Conservation (phyloP, 495 filamentous ascomycete species). For the Penicillium tannophilum region DNA sequence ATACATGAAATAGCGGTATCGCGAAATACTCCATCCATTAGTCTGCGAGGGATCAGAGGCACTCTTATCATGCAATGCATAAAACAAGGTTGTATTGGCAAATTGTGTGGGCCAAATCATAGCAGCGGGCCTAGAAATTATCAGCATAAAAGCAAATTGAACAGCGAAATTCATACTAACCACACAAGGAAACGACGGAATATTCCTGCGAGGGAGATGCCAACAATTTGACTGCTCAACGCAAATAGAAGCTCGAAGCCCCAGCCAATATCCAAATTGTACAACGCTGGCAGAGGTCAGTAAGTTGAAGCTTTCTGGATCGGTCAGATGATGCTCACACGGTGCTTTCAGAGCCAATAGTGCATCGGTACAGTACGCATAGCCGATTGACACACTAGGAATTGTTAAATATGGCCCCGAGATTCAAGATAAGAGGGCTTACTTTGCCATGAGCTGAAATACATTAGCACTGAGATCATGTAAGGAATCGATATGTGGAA, state of each 20-base stretch:
- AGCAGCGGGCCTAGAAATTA: conserved; percentile 29
- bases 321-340: conserved; percentile 40
- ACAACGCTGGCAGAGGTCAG: conserved; percentile 46
- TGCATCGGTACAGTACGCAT: conserved; percentile 30
- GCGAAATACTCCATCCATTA: conserved; percentile 56
- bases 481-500: conserved; percentile 22
- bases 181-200: conserved; percentile 63
- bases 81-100: conserved; percentile 26
- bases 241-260: conserved; percentile 62
- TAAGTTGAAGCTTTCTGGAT: conserved; percentile 46
- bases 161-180: conserved; percentile 7
- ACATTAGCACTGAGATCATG: conserved; percentile 1
- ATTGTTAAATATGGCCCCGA: conserved; percentile 17
- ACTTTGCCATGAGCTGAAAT: conserved; percentile 29
- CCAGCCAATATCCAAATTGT: conserved; percentile 62
- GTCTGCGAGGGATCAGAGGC: conserved; percentile 44
- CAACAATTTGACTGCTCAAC: conserved; percentile 64
- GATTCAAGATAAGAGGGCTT: not conserved
- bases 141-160: not conserved
- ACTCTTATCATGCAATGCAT: conserved; percentile 51
- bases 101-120: conserved; percentile 39
- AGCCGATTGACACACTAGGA: conserved; percentile 23
- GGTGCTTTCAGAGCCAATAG: conserved; percentile 24
- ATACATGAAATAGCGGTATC: conserved; percentile 58
- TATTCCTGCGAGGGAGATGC: conserved; percentile 66